A percentile compares a stretch with the other conserved stretches of the same genome.
These are phyloP conservation scores for Candida ponderosae DNA, from an alignment of 805 yeast genomes.

Conservation along the genomic window DNA sequence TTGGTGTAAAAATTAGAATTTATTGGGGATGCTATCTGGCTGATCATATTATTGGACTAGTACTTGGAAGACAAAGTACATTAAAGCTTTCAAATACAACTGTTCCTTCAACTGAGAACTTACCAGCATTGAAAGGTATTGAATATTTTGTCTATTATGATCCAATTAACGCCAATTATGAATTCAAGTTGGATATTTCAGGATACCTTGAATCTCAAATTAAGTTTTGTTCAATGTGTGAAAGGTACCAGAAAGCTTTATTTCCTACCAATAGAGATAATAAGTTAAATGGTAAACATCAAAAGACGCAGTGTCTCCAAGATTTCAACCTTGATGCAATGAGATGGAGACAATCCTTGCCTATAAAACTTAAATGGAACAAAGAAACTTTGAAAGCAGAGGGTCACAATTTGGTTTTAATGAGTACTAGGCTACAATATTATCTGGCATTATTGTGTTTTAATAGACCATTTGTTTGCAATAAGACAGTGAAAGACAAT, in stretches of 20 bases:
- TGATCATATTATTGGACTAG: conserved; percentile 53
- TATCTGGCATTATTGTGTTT: conserved; percentile 51
- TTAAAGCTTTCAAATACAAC: conserved; percentile 51
- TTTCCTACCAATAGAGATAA: conserved; percentile 14
- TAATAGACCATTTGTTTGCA: conserved; percentile 45
- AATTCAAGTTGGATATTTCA: conserved; percentile 23
- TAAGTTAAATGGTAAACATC: conserved; percentile 19
- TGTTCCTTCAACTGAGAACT: conserved; percentile 48
- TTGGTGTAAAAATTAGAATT: conserved; percentile 49
- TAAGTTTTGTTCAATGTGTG: conserved; percentile 30
- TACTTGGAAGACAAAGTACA: conserved; percentile 51
- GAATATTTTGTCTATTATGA: conserved; percentile 41
- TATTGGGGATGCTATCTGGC: conserved; percentile 64
- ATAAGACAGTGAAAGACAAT: too few species aligned
- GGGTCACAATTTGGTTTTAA: conserved; percentile 46
- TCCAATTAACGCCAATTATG: conserved; percentile 14
- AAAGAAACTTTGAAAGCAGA: conserved; percentile 27
- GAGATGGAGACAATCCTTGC: conserved; percentile 44
- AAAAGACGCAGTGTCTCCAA: conserved; percentile 26
- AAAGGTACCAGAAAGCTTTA: conserved; percentile 26
- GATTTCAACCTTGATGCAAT: conserved; percentile 42
- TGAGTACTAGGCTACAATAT: conserved; percentile 48
- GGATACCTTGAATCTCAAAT: conserved; percentile 34
- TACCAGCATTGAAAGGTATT: conserved; percentile 59
- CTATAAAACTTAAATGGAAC: conserved; percentile 43